Evolutionary conservation across 2,329 filamentous ascomycete genomes (phyloP).

Genomic region (Fusarium concolor): DNA sequence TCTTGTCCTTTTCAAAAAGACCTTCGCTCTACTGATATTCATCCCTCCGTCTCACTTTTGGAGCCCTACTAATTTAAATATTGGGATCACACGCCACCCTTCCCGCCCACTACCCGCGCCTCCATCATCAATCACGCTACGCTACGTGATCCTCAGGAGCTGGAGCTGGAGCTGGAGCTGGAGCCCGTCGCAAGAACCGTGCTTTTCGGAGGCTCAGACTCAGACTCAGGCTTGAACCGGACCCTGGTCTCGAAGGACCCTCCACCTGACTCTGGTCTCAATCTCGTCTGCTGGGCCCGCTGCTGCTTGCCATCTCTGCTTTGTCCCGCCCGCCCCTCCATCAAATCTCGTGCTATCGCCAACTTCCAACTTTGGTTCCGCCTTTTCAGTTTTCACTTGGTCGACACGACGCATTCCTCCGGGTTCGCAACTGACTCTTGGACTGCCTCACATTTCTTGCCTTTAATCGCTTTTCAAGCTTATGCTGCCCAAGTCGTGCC

Average conservation of each 20-base stretch:
- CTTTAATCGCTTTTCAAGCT: conserved; percentile 21
- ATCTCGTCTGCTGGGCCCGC: conserved; percentile 26
- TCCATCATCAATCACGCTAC: conserved; percentile 45
- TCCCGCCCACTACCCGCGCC: conserved; percentile 44
- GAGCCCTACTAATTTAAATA: conserved; percentile 42
- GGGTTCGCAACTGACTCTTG: conserved; percentile 16
- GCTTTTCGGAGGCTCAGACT: conserved; percentile 26
- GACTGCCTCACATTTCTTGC: conserved; percentile 18
- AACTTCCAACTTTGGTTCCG: conserved; percentile 35
- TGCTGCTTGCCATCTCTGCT: conserved; percentile 21
- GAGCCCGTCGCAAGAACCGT: conserved; percentile 34
- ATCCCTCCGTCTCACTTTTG: conserved; percentile 28
- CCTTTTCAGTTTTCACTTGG: conserved; percentile 33
- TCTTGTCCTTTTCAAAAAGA: conserved; percentile 3
- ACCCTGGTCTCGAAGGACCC: conserved; percentile 39
- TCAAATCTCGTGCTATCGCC: conserved; percentile 38
- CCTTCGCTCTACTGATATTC: conserved; percentile 6
- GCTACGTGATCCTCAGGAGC: conserved; percentile 17
- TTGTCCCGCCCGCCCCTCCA: conserved; percentile 42
- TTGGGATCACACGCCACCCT: conserved; percentile 43
- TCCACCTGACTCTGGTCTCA: conserved; percentile 44
- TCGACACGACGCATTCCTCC: conserved; percentile 40
- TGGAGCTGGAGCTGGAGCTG: conserved; percentile 9
- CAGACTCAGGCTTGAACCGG: conserved; percentile 21
- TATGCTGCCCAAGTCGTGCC: conserved; percentile 40